Evolutionary conservation across 495 filamentous ascomycete genomes (phyloP).

Genomic region (Jackrogersella multiformis): DNA sequence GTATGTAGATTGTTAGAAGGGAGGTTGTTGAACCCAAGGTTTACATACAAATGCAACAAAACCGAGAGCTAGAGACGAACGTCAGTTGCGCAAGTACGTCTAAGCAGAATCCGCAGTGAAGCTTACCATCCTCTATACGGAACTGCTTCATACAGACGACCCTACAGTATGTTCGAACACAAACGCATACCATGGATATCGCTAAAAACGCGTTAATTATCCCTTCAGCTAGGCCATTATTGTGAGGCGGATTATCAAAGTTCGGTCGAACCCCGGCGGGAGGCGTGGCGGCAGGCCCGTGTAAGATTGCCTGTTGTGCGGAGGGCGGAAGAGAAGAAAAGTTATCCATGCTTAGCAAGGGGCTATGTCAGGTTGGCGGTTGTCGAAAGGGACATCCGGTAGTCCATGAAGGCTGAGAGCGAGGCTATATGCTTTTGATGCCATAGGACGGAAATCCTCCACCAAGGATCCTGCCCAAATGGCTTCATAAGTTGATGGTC

Average conservation of each 20-base stretch:
- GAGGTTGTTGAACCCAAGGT: too few species aligned
- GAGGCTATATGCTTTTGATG: too few species aligned
- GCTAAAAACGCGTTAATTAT: constrained; percentile 17
- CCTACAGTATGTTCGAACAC: constrained; percentile 14
- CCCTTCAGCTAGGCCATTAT: constrained; percentile 11
- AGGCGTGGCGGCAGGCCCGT: constrained; percentile 25
- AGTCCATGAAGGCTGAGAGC: too few species aligned
- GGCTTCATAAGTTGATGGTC: too few species aligned
- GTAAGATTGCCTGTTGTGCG: neutral
- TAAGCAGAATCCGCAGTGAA: neutral
- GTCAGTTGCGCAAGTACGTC: neutral
- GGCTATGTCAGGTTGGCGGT: too few species aligned
- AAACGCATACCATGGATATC: constrained; percentile 1
- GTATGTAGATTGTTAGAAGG: neutral
- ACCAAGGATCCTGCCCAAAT: too few species aligned
- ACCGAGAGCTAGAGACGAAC: neutral
- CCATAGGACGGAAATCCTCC: too few species aligned
- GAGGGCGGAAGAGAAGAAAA: neutral
- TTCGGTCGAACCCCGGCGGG: constrained; percentile 27
- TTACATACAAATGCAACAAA: neutral
- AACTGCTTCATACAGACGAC: constrained; percentile 1
- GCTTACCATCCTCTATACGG: constrained; percentile 15
- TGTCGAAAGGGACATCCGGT: too few species aligned
- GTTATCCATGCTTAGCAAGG: too few species aligned
- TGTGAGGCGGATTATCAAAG: constrained; percentile 32